Base-by-base conservation (phyloP, 192 early-diverging fungal genomes). In the Coemansia pectinata region DNA sequence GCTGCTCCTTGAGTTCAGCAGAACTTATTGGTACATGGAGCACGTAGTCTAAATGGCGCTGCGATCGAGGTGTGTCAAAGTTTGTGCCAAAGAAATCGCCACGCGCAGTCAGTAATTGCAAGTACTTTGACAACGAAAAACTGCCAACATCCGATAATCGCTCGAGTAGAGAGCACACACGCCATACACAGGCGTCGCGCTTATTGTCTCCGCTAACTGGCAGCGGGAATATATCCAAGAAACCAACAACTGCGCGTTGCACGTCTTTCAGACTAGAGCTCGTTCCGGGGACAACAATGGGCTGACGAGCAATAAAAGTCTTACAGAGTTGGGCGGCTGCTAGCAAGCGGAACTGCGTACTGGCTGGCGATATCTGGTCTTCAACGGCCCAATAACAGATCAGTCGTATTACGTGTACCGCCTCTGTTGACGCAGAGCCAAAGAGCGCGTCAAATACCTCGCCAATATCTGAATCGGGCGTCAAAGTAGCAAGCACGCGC, bases 321-420 rank as follows among this genome's bases (percentile, higher is more conserved):
- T 50, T 58, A 29, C 70, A 72, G 33, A 79, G 55, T 17, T 64
- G 67, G 21, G 77, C 64, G 7, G 67, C 67, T 1, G 50, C 47
- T 4, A 79, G 64, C 27, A 52, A 27, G 41, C 77, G 71, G 31
- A 73, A 65, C 47, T 63, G 72, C 5, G 65, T 63, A 2, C 27
- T 55, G 10, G 64, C 47, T 6, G 45, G 15, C 14, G 50, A 38
- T 9, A 68, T 23, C 53, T 48, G 59, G 41, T 68, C 65, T 21
- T 71, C 72, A 17, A 65, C 69, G 12, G 77, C 77, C 77, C 77
- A 79, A 69, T 68, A 79, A 63, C 77, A 79, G 25, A 79, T 52
- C 31, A 79, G 33, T 7, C 77, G 72, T 5, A 78, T 11, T 15
- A 59, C 62, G 19, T 69, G 63, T 27, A 59, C 48, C 5, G 63